Conservation (phyloP, 1,139 yeast species). For the Kluyveromyces marxianus region DNA sequence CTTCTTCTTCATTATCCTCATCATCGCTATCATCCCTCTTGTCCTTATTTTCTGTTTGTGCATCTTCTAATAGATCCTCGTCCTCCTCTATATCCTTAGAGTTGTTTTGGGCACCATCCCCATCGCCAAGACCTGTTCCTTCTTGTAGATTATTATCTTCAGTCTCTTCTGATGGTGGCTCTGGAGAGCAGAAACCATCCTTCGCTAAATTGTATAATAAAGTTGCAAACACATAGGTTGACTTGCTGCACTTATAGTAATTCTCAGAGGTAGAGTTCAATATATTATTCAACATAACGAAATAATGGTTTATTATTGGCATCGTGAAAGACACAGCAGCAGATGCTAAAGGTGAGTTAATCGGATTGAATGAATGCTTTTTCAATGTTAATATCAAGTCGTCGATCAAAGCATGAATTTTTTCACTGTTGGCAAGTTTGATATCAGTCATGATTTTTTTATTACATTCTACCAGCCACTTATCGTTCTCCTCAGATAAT, state of each 20-base stretch:
- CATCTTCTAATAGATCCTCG: constrained; percentile 83
- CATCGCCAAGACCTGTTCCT: constrained; percentile 98
- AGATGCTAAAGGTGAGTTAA: constrained; percentile 29
- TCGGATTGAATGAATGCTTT: constrained; percentile 33
- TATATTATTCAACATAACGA: constrained; percentile 37
- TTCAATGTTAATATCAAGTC: constrained; percentile 28
- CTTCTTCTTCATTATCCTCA: constrained; percentile 52
- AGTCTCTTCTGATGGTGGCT: constrained; percentile 62
- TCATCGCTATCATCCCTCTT: constrained; percentile 51
- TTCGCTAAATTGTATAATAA: constrained; percentile 56
- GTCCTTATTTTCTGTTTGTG: constrained; percentile 77
- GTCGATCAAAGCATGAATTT: constrained; percentile 30
- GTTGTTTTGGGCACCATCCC: constrained; percentile 77
- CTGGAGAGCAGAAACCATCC: constrained; percentile 94
- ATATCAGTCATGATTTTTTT: constrained; percentile 36
- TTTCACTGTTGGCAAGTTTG: constrained; percentile 33
- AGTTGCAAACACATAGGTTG: constrained; percentile 53
- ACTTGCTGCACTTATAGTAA: constrained; percentile 49
- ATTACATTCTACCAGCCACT: constrained; percentile 55
- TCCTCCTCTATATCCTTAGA: constrained; percentile 88
- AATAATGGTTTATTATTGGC: constrained; percentile 53
- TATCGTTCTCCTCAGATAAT: constrained; percentile 46
- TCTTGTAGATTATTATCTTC: constrained; percentile 58
- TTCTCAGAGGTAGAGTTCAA: constrained; percentile 38
- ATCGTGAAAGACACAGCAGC: constrained; percentile 47